A percentile compares a stretch with the other conserved stretches of the same genome.
These are phyloP conservation scores for Eudorina sp. DNA, from an alignment of 139 green algal genomes.

Conservation along the genomic window DNA sequence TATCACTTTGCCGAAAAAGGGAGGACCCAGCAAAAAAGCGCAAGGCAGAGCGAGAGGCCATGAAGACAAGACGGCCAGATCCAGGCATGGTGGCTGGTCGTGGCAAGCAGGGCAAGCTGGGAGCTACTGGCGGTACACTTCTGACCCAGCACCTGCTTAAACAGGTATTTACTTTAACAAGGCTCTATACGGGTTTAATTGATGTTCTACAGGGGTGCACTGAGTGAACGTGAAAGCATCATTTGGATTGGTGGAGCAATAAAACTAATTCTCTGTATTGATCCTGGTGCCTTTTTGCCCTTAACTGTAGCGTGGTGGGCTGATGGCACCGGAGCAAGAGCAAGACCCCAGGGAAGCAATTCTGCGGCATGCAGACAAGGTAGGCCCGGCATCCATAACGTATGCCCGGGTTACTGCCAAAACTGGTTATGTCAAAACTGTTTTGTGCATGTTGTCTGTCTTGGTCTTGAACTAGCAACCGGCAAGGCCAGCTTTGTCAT, in stretches of 20 bases:
- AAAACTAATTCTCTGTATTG: no score
- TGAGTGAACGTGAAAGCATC: no score
- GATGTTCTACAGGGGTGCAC: no score
- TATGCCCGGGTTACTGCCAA: no score
- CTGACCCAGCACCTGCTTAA: conserved; percentile 92
- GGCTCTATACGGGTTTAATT: no score
- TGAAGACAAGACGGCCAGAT: conserved; percentile 75
- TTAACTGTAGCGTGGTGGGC: conserved; percentile 66
- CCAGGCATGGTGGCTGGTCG: conserved; percentile 67
- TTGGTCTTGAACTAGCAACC: no score
- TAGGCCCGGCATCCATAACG: conserved; percentile 25
- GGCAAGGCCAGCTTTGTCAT: no score
- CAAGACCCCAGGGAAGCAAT: conserved; percentile 78
- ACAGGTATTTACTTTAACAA: no score
- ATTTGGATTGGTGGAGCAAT: no score
- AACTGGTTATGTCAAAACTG: neutral
- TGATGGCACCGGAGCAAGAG: conserved; percentile 77
- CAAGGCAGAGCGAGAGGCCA: conserved; percentile 57
- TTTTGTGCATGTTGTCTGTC: neutral
- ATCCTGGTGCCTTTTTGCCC: no score
- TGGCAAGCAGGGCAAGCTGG: conserved; percentile 81
- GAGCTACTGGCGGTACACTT: conserved; percentile 82
- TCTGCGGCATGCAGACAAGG: conserved; percentile 77
- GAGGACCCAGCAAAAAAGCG: conserved; percentile 44
- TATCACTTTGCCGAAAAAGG: no score